A percentile compares a stretch with the other conserved stretches of the same genome.
Evolutionary conservation across 352 stramenopile genomes (phyloP).

Genomic region (Phytophthora uliginosa): DNA sequence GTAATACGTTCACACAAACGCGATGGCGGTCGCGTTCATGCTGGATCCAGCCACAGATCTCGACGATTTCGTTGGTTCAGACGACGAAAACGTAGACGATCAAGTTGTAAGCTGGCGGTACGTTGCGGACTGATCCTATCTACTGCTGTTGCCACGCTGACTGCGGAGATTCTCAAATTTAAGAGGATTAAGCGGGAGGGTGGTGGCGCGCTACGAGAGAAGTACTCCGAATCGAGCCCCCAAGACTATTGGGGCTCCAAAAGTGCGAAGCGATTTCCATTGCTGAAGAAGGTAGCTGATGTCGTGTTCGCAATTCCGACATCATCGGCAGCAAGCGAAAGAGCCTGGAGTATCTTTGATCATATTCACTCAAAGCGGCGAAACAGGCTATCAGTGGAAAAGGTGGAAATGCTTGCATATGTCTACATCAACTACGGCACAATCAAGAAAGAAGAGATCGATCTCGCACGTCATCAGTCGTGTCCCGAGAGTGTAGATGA

Average conservation of each 20-base stretch:
- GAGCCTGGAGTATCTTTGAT: slow-evolving; percentile 14
- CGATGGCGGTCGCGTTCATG: slow-evolving; percentile 11
- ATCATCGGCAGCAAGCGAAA: slow-evolving; percentile 21
- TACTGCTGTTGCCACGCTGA: neutral
- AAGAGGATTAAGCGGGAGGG: slow-evolving; percentile 9
- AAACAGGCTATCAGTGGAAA: slow-evolving; percentile 14
- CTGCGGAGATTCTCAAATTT: slow-evolving; percentile 11
- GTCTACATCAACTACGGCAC: slow-evolving; percentile 20
- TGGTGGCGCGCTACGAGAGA: slow-evolving; percentile 5
- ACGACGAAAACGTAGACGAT: slow-evolving; percentile 14
- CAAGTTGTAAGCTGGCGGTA: slow-evolving; percentile 4
- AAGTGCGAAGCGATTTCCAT: slow-evolving; percentile 6
- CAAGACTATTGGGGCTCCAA: slow-evolving; percentile 6
- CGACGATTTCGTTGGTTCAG: slow-evolving; percentile 15
- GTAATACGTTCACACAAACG: slow-evolving; percentile 23
- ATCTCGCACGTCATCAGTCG: slow-evolving; percentile 14
- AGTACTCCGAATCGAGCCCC: slow-evolving; percentile 4
- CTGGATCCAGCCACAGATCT: slow-evolving; percentile 10
- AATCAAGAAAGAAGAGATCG: neutral
- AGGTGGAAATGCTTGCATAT: slow-evolving; percentile 16
- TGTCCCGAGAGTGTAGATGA: slow-evolving; percentile 6
- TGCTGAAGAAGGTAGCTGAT: slow-evolving; percentile 11
- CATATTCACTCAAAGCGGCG: slow-evolving; percentile 23
- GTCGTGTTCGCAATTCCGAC: slow-evolving; percentile 11
- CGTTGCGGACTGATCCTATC: slow-evolving; percentile 5